Evolutionary conservation across 257 asterid genomes (phyloP).

Genomic region (Penstemon eatonii): DNA sequence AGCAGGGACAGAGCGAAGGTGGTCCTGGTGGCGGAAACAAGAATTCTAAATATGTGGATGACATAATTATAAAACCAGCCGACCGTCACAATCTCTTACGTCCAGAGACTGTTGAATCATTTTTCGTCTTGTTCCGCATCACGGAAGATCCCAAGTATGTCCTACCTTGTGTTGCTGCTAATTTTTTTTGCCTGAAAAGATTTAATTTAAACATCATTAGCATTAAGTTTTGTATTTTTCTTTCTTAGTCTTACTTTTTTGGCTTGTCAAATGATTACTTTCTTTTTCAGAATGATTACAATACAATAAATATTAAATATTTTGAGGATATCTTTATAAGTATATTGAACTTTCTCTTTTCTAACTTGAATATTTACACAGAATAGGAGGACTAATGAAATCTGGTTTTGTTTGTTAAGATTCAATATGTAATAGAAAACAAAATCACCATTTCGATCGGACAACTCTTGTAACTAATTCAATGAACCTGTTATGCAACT

Average conservation of each 20-base stretch:
- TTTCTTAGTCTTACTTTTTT: neutral
- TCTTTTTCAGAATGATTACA: neutral
- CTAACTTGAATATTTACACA: too few species aligned
- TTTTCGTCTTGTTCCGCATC: slow-evolving; percentile 82
- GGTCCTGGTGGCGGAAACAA: slow-evolving; percentile 85
- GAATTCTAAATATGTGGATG: slow-evolving; percentile 63
- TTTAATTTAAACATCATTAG: neutral
- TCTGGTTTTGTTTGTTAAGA: neutral
- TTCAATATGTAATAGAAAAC: neutral
- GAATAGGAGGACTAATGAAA: neutral
- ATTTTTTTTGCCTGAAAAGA: neutral
- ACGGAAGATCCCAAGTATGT: slow-evolving; percentile 89
- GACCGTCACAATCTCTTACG: slow-evolving; percentile 97
- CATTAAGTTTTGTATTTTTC: slow-evolving; percentile 4
- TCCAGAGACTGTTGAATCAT: slow-evolving; percentile 95
- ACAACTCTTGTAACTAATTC: neutral
- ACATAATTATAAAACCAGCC: slow-evolving; percentile 77
- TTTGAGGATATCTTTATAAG: neutral
- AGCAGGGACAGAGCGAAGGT: slow-evolving; percentile 61
- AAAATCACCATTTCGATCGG: neutral
- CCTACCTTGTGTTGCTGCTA: neutral
- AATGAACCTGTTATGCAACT: neutral
- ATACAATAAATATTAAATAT: too few species aligned
- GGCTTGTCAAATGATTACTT: neutral
- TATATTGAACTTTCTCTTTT: neutral